Percentiles rank a stretch among this genome's conserved stretches.
phyloP scores from a whole-genome alignment of 2,329 filamentous ascomycete genomes.

The Fonsecaea monophora region DNA sequence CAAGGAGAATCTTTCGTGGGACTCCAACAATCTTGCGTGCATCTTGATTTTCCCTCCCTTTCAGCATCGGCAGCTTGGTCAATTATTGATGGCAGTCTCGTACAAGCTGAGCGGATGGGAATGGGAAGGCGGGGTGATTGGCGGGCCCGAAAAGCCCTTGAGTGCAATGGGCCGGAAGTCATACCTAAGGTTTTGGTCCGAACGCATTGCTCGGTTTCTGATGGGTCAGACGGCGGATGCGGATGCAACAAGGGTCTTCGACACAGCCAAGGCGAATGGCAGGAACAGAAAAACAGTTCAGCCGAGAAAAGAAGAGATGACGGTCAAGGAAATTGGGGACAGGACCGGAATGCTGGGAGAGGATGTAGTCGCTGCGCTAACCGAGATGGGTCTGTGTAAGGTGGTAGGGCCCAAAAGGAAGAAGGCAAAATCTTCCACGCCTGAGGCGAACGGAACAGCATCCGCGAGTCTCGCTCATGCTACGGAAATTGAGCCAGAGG shows the following conservation, averaged over 20 bases:
- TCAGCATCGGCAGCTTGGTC: constrained; percentile 87
- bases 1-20: constrained; percentile 99
- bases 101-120: constrained; percentile 90
- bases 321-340: constrained; percentile 73
- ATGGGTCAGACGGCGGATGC: constrained; percentile 43
- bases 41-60: constrained; percentile 96
- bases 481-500: constrained; percentile 38
- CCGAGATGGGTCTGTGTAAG: constrained; percentile 77
- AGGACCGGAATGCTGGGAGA: constrained; percentile 85
- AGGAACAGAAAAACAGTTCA: constrained; percentile 39
- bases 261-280: constrained; percentile 46
- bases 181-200: constrained; percentile 85
- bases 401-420: constrained; percentile 49
- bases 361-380: constrained; percentile 78
- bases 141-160: constrained; percentile 92
- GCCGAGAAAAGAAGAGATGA: constrained; percentile 57
- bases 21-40: constrained; percentile 96
- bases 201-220: constrained; percentile 76
- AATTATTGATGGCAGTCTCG: constrained; percentile 87
- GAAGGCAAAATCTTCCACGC: constrained; percentile 56
- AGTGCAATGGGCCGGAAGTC: constrained; percentile 82
- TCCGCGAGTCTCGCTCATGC: constrained; percentile 18
- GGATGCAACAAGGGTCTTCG: constrained; percentile 43
- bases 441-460: constrained; percentile 47
- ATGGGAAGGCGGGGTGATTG: constrained; percentile 68